Base-by-base conservation (phyloP, 1,284 basidiomycete genomes). In the Moesziomyces sp. region DNA sequence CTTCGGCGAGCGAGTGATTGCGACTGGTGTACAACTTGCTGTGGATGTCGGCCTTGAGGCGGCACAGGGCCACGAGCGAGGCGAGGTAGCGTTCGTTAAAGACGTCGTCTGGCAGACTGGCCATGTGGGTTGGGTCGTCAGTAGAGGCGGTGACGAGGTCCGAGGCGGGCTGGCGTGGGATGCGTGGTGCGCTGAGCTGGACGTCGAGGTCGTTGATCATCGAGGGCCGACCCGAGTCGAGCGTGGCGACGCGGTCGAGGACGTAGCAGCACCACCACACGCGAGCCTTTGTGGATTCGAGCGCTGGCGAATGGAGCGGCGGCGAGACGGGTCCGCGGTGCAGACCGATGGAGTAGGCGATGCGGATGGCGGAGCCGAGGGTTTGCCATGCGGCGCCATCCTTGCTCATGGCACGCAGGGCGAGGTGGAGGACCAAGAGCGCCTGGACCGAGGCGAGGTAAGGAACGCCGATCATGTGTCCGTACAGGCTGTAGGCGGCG, bases 181-280 rank as follows among this genome's bases (percentile, higher is more conserved):
- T 21, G 19, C 55, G 40, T 3, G 43, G 47, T 3, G 42, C 21
- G 2, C 19, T 21, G n/a, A 43, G 47, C 18, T 50, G 47, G 7
- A 51, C 55, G 21, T 58, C 55, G 10, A 44, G 42, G 5, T 58
- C 47, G 42, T 50, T 58, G 43, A 58, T 51, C 55, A 58, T 58
- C 16, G 47, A 14, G 8, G 55, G 48, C 6, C 55, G 30, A 26
- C 54, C 54, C 3, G 54, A 57, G 40, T 57, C 54, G 45, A 57
- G 45, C 11, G 54, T 57, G 34, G 46, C 46, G n/a, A 57, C 43
- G 38, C 54, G 54, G 16, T 57, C 54, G 11, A 57, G 54, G 28
- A 46, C 19, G 24, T 57, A 57, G 26, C 54, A 57, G 26, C 54
- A 57, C 54, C 54, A 57, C 54, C 54, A 57, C 24, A 49, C 43